These are phyloP conservation scores for Fusarium chaquense DNA, from an alignment of 2,329 filamentous ascomycete species.

Conservation along the genomic window DNA sequence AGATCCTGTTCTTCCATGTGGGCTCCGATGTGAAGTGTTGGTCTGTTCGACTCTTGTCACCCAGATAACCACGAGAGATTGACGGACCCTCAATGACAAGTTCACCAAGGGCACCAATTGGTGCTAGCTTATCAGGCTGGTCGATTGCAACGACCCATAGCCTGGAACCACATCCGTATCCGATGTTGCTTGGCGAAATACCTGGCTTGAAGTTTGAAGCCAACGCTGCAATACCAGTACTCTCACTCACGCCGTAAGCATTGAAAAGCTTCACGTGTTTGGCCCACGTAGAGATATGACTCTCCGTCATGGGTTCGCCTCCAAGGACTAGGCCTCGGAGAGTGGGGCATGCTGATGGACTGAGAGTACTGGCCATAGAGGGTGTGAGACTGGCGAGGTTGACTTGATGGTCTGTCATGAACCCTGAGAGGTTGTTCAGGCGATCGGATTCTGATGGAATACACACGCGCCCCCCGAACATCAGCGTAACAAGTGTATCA, in stretches of 20 bases:
- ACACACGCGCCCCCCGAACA: not conserved
- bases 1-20: not conserved
- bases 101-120: constrained; percentile 3
- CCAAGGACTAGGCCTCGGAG: constrained; percentile 1
- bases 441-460: constrained; percentile 2
- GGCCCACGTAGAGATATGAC: constrained; percentile 5
- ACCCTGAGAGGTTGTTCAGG: not conserved
- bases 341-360: not conserved
- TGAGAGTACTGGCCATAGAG: constrained; percentile 4
- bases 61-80: not conserved
- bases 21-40: not conserved
- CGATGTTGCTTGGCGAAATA: not conserved
- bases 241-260: constrained; percentile 11
- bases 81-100: constrained; percentile 4
- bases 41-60: not conserved
- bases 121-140: constrained; percentile 5
- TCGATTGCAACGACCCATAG: constrained; percentile 1
- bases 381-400: constrained; percentile 5
- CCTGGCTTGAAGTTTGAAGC: not conserved
- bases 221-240: constrained; percentile 4
- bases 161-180: constrained; percentile 1
- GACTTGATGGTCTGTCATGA: not conserved
- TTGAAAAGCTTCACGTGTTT: constrained; percentile 9
- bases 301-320: constrained; percentile 5
- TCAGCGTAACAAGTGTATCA: not conserved